These are phyloP conservation scores for Clavulina sp. DNA, from an alignment of 768 basidiomycete genomes.

Conservation along the genomic window DNA sequence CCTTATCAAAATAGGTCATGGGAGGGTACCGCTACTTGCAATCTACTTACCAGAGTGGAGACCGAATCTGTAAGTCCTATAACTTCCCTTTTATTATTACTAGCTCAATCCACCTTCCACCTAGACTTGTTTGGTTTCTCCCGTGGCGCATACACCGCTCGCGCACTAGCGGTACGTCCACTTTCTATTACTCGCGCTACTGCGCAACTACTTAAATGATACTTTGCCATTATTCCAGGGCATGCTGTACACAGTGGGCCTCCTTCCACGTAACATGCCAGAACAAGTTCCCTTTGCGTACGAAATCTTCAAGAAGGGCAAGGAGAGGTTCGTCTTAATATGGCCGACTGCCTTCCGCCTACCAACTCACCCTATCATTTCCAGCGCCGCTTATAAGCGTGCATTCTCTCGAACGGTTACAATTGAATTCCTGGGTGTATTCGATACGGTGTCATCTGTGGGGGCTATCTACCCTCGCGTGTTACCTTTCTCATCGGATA, in stretches of 20 bases:
- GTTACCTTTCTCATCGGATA: slow-evolving; percentile 14
- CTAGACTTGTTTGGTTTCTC: slow-evolving; percentile 22
- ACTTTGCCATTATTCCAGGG: background rate
- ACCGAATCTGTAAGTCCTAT: slow-evolving; percentile 12
- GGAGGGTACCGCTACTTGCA: slow-evolving; percentile 13
- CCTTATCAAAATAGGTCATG: slow-evolving; percentile 5
- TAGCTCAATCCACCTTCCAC: background rate
- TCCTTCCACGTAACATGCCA: slow-evolving; percentile 14
- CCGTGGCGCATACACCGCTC: slow-evolving; percentile 18
- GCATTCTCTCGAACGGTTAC: slow-evolving; percentile 12
- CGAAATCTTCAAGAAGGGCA: background rate
- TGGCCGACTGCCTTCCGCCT: background rate
- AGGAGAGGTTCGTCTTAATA: background rate
- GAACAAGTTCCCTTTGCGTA: background rate
- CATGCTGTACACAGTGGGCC: slow-evolving; percentile 11
- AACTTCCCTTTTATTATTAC: background rate
- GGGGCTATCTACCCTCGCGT: slow-evolving; percentile 11
- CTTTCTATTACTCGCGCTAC: too few relatives aligned
- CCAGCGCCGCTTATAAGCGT: slow-evolving; percentile 10
- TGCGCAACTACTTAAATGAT: background rate
- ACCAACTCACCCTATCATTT: background rate
- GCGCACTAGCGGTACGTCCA: slow-evolving; percentile 18
- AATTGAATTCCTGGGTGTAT: slow-evolving; percentile 15
- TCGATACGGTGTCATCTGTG: slow-evolving; percentile 15
- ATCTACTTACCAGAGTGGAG: slow-evolving; percentile 14